phyloP scores from a whole-genome alignment of 2,329 filamentous ascomycete genomes.

The Davidsoniella australis region DNA sequence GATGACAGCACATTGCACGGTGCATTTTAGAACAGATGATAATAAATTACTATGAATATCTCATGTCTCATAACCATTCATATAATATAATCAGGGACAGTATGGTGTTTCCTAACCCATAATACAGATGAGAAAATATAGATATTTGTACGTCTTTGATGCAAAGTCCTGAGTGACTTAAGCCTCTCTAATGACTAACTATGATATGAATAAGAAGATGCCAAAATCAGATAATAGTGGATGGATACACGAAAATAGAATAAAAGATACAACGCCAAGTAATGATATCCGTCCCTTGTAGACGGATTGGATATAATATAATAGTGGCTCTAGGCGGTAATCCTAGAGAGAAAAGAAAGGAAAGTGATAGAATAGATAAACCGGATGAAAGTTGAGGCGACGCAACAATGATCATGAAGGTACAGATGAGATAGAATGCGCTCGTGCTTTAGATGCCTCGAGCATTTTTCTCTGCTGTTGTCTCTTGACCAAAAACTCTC shows the following conservation, averaged over 20 bases:
- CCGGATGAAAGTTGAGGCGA: no score
- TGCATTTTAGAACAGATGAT: no score
- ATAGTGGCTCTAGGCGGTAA: not conserved
- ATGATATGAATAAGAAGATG: slow-evolving; percentile 1
- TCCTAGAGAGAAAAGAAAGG: not conserved
- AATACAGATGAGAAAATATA: no score
- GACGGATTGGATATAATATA: not conserved
- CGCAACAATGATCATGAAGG: not conserved
- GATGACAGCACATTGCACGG: no score
- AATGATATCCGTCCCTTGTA: not conserved
- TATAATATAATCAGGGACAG: no score
- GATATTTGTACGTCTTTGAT: no score
- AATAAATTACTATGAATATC: no score
- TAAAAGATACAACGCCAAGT: not conserved
- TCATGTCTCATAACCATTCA: no score
- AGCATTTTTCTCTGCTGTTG: slow-evolving; percentile 7
- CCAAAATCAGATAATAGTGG: slow-evolving; percentile 6
- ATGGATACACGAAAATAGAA: not conserved
- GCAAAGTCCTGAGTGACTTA: no score
- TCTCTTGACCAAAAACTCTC: slow-evolving; percentile 9
- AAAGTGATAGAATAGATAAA: not conserved
- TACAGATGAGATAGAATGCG: not conserved
- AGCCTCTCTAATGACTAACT: no score
- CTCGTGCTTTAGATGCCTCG: not conserved
- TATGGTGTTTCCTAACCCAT: no score